Evolutionary conservation across 176 grass and related monocot species (phyloP).

Genomic region (Lolium perenne): DNA sequence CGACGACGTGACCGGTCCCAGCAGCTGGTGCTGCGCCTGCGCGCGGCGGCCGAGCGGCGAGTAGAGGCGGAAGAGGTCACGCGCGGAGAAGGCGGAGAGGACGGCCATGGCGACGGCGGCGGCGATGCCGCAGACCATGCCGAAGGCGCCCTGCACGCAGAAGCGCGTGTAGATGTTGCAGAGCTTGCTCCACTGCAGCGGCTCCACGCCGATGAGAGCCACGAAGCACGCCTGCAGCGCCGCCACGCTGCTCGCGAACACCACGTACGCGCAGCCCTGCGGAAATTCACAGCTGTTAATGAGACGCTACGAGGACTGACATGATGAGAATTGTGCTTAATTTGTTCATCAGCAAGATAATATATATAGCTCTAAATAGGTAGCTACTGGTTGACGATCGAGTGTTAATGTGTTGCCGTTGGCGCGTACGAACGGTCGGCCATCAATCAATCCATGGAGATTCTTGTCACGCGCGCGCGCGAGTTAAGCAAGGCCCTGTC

Average conservation of each 20-base stretch:
- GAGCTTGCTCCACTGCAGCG: slow-evolving; percentile 68
- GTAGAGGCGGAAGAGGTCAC: slow-evolving; percentile 58
- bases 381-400: not conserved
- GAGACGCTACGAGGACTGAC: too few relatives aligned
- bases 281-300: too few relatives aligned
- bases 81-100: slow-evolving; percentile 61
- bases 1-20: not conserved
- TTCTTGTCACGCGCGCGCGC: not conserved
- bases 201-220: slow-evolving; percentile 47
- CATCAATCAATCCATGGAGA: not conserved
- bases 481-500: not conserved
- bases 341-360: not conserved
- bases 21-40: not conserved
- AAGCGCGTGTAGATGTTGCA: slow-evolving; percentile 80
- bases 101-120: slow-evolving; percentile 53
- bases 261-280: slow-evolving; percentile 41
- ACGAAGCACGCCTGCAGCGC: slow-evolving; percentile 56
- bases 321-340: too few relatives aligned
- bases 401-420: not conserved
- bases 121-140: slow-evolving; percentile 39
- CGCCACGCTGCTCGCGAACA: slow-evolving; percentile 52
- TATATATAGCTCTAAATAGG: too few relatives aligned
- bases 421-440: not conserved
- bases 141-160: slow-evolving; percentile 61
- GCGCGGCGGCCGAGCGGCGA: not conserved